Conservation (phyloP, 257 asterid genomes). For the Solanum virginianum region DNA sequence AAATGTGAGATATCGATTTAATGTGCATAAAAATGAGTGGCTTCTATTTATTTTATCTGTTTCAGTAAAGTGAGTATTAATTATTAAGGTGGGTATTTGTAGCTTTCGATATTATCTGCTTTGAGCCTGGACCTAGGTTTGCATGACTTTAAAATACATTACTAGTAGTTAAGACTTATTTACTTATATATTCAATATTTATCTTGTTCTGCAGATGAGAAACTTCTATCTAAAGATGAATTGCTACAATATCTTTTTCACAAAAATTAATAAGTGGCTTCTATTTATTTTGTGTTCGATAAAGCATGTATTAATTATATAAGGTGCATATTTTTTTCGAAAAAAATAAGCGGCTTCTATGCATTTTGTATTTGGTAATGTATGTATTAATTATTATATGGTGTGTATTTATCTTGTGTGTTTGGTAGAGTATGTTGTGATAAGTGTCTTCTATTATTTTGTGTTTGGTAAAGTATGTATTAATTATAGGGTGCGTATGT, state of each 20-base stretch:
- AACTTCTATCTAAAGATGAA: too few relatives aligned
- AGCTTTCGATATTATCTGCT: too few relatives aligned
- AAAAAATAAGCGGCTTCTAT: neutral
- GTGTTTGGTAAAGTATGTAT: neutral
- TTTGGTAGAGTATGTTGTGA: too few relatives aligned
- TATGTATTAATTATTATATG: neutral
- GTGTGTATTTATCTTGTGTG: neutral
- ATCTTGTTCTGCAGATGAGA: too few relatives aligned
- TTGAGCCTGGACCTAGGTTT: too few relatives aligned
- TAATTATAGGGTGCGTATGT: neutral
- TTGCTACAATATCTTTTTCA: neutral
- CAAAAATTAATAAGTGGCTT: neutral
- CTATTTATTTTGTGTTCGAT: neutral
- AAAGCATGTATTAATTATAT: neutral
- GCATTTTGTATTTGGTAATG: neutral
- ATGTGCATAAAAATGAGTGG: neutral
- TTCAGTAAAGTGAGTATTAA: neutral
- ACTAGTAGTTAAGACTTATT: too few relatives aligned
- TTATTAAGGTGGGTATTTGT: neutral
- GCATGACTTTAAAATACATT: too few relatives aligned
- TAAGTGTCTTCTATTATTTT: too few relatives aligned
- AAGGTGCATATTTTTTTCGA: neutral
- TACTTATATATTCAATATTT: too few relatives aligned
- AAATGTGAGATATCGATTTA: neutral
- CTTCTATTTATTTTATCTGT: neutral